Evolutionary conservation across 805 yeast genomes (phyloP).

Genomic region (Candida nonsorbophila): DNA sequence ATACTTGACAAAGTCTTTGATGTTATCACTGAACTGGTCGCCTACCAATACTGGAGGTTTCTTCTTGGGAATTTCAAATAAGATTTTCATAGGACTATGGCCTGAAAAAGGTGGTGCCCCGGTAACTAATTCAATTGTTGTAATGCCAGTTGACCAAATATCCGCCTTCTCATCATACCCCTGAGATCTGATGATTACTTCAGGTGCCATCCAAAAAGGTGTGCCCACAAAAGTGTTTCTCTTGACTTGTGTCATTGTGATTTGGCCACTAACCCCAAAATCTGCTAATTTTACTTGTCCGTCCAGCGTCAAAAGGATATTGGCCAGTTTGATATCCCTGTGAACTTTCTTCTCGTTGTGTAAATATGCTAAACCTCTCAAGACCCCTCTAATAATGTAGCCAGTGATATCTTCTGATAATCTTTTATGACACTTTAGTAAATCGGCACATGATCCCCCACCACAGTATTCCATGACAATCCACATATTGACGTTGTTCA

Average conservation of each 20-base stretch:
- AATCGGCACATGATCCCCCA: constrained; percentile 85
- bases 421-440: constrained; percentile 50
- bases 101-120: constrained; percentile 80
- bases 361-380: constrained; percentile 69
- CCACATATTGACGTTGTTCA: constrained; percentile 69
- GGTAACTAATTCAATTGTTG: constrained; percentile 76
- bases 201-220: constrained; percentile 99
- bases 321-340: constrained; percentile 88
- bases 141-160: constrained; percentile 94
- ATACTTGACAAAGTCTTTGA: constrained; percentile 58
- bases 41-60: constrained; percentile 59
- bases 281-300: constrained; percentile 84
- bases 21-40: constrained; percentile 37
- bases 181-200: constrained; percentile 54
- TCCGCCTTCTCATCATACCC: constrained; percentile 88
- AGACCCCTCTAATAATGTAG: constrained; percentile 56
- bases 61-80: constrained; percentile 62
- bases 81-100: constrained; percentile 70
- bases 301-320: constrained; percentile 62
- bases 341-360: constrained; percentile 77
- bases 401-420: constrained; percentile 59
- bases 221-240: constrained; percentile 88
- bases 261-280: constrained; percentile 89
- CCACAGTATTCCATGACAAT: constrained; percentile 94
- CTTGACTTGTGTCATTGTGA: constrained; percentile 47